A percentile compares a stretch with the other conserved stretches of the same genome.
Evolutionary conservation across 2,329 filamentous ascomycete species (phyloP).

Genomic region (Cladosporium austrohemisphaericum): DNA sequence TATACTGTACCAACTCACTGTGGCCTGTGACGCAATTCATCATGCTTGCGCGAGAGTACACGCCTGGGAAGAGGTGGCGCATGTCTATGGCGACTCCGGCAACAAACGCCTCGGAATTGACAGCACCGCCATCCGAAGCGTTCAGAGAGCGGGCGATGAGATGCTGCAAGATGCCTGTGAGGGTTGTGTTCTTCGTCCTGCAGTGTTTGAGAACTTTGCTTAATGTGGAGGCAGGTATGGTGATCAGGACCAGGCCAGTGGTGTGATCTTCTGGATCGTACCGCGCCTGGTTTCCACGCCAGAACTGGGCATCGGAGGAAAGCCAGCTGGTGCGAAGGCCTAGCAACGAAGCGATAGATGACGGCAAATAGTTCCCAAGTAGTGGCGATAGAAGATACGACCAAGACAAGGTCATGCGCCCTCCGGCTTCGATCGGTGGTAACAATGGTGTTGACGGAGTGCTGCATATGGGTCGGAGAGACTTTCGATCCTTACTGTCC

Average conservation of each 20-base stretch:
- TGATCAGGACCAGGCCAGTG: slow-evolving; percentile 33
- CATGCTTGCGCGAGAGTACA: slow-evolving; percentile 35
- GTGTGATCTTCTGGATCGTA: neutral
- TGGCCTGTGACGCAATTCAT: slow-evolving; percentile 32
- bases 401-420: slow-evolving; percentile 43
- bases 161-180: slow-evolving; percentile 42
- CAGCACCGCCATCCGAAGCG: slow-evolving; percentile 24
- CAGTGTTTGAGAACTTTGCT: slow-evolving; percentile 29
- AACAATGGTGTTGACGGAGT: slow-evolving; percentile 21
- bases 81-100: slow-evolving; percentile 42
- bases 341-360: neutral
- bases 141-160: slow-evolving; percentile 40
- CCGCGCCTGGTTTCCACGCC: slow-evolving; percentile 6
- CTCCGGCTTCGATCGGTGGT: slow-evolving; percentile 39
- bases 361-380: slow-evolving; percentile 26
- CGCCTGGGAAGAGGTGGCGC: slow-evolving; percentile 29
- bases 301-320: neutral
- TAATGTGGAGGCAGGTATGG: slow-evolving; percentile 31
- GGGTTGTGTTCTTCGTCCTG: slow-evolving; percentile 36
- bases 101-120: slow-evolving; percentile 33
- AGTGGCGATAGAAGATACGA: slow-evolving; percentile 41
- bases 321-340: slow-evolving; percentile 1
- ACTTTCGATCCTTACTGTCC: neutral
- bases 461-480: slow-evolving; percentile 15
- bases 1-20: slow-evolving; percentile 15